These are phyloP conservation scores for Chytridium lagenaria DNA, from an alignment of 371 early-diverging fungal genomes.

Conservation along the genomic window DNA sequence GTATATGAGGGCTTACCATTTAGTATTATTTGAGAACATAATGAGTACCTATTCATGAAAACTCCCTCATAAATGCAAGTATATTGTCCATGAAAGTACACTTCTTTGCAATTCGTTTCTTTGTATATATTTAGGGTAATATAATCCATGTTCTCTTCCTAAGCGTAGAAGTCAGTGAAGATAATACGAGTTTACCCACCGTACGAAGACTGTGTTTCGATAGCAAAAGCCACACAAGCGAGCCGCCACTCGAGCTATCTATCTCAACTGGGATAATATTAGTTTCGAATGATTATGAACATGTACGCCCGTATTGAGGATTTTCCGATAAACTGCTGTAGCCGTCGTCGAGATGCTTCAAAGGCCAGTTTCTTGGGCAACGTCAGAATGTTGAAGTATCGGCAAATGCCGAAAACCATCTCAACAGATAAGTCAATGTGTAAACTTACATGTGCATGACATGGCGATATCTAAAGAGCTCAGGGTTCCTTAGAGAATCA, in stretches of 20 bases:
- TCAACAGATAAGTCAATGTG: neutral
- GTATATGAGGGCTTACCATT: conserved; percentile 71
- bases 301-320: conserved; percentile 69
- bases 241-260: conserved; percentile 56
- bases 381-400: no score
- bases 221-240: conserved; percentile 78
- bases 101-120: conserved; percentile 66
- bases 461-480: conserved; percentile 66
- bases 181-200: conserved; percentile 17
- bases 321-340: conserved; percentile 73
- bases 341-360: conserved; percentile 72
- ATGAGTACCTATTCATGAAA: conserved; percentile 68
- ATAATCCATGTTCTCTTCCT: conserved; percentile 83
- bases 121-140: conserved; percentile 84
- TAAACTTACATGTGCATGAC: conserved; percentile 63
- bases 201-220: conserved; percentile 80
- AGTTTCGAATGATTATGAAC: neutral
- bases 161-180: neutral
- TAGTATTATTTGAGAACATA: neutral
- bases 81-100: conserved; percentile 73
- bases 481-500: conserved; percentile 65
- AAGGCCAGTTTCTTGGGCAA: conserved; percentile 49
- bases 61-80: conserved; percentile 73
- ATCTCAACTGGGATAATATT: conserved; percentile 52
- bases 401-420: conserved; percentile 48